Evolutionary conservation across 1,139 yeast species (phyloP).

Genomic region (Pichia sp.): DNA sequence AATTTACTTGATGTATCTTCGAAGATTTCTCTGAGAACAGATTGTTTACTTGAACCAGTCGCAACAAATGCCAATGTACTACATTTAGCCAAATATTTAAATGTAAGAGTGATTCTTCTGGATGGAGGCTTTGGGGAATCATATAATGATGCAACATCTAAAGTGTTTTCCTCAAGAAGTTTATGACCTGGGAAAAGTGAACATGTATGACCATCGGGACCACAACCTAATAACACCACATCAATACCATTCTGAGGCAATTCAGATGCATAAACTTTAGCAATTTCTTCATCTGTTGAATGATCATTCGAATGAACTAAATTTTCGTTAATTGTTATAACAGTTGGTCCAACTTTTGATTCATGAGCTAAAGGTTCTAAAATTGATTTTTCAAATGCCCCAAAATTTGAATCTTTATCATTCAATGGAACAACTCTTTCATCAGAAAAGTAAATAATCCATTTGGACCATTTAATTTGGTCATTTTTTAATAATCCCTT

Average conservation of each 20-base stretch:
- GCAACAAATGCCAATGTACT: constrained; percentile 73
- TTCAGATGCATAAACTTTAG: constrained; percentile 41
- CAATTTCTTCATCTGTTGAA: constrained; percentile 42
- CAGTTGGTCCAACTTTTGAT: constrained; percentile 33
- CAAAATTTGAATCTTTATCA: constrained; percentile 64
- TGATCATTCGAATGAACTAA: constrained; percentile 46
- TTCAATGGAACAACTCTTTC: constrained; percentile 65
- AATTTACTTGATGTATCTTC: constrained; percentile 42
- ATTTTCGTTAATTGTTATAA: constrained; percentile 45
- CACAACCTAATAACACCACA: constrained; percentile 63
- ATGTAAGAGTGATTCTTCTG: constrained; percentile 65
- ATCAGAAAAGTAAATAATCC: constrained; percentile 68
- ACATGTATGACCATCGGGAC: constrained; percentile 79
- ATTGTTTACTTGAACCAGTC: constrained; percentile 82
- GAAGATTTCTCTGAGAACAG: constrained; percentile 64
- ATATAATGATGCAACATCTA: constrained; percentile 38
- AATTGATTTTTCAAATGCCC: constrained; percentile 53
- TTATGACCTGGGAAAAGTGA: constrained; percentile 62
- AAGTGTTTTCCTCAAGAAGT: constrained; percentile 37
- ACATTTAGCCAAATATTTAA: constrained; percentile 54
- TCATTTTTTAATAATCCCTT: constrained; percentile 59
- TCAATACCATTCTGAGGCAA: constrained; percentile 43
- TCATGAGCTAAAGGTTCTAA: constrained; percentile 36
- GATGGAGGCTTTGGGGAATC: constrained; percentile 80
- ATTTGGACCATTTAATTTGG: constrained; percentile 53